Conservation (phyloP, 306 rosid genomes). For the Spatholobus suberectus region DNA sequence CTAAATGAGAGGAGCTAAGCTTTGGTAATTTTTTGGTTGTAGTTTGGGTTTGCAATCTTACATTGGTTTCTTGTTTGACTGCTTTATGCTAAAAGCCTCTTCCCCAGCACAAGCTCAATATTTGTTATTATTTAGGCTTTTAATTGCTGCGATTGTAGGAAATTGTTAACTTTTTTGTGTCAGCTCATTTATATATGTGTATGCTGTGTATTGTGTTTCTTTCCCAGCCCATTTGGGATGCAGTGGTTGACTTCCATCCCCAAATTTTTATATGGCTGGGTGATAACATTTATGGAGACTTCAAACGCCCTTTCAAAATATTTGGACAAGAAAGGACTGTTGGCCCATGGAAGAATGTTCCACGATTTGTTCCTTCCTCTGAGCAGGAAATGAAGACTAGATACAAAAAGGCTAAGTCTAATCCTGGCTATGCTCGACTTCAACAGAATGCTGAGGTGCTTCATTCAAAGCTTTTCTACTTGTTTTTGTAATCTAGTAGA, state of each 20-base stretch:
- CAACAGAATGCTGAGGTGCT: conserved; percentile 60
- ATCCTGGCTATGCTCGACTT: conserved; percentile 66
- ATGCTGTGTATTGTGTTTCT: conserved; percentile 33
- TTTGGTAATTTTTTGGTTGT: neutral
- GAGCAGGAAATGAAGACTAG: conserved; percentile 67
- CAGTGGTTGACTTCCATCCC: conserved; percentile 62
- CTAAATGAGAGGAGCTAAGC: neutral
- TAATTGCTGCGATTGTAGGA: neutral
- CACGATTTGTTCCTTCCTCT: conserved; percentile 69
- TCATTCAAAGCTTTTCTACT: conserved; percentile 25
- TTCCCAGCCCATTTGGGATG: conserved; percentile 80
- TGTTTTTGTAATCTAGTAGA: conserved; percentile 24
- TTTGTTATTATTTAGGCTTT: conserved; percentile 17
- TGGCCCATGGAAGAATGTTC: conserved; percentile 87
- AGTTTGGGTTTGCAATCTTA: conserved; percentile 26
- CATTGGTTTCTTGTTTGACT: conserved; percentile 13
- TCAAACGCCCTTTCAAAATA: conserved; percentile 67
- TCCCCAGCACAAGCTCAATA: conserved; percentile 1
- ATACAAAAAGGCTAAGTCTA: conserved; percentile 64
- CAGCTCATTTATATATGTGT: conserved; percentile 16
- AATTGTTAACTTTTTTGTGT: neutral
- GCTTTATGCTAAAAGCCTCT: conserved; percentile 13
- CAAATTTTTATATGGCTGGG: conserved; percentile 85
- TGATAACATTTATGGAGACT: conserved; percentile 89
- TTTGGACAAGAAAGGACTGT: conserved; percentile 76